A percentile compares a stretch with the other conserved stretches of the same genome.
phyloP scores from a whole-genome alignment of 1,139 yeast species.

The Pichia sp. region DNA sequence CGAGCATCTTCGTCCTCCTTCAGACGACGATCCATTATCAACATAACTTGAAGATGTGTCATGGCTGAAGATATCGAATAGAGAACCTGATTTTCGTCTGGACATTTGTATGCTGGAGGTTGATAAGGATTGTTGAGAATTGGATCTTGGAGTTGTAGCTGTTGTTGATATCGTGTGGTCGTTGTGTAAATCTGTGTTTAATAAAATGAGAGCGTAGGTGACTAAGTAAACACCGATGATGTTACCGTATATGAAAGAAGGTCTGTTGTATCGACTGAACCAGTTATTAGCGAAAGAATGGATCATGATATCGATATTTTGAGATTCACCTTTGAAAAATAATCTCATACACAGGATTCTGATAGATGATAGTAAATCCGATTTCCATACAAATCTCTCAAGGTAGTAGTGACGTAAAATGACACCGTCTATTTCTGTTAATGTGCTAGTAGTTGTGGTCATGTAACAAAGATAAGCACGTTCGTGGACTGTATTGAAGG shows the following conservation, averaged over 20 bases:
- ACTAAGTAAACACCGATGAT: conserved; percentile 69
- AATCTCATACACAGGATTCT: conserved; percentile 61
- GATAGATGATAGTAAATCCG: conserved; percentile 52
- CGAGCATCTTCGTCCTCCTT: neutral
- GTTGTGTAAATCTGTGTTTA: conserved; percentile 70
- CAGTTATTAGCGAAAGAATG: conserved; percentile 71
- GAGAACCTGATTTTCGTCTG: neutral
- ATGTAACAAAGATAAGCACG: conserved; percentile 21
- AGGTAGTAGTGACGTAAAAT: conserved; percentile 45
- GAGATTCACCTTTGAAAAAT: conserved; percentile 81
- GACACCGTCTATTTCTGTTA: conserved; percentile 37
- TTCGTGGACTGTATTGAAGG: neutral
- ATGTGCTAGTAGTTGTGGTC: conserved; percentile 30
- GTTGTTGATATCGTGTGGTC: conserved; percentile 11
- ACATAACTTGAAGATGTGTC: conserved; percentile 2
- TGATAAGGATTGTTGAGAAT: neutral
- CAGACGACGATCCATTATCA: conserved; percentile 1
- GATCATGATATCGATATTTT: conserved; percentile 73
- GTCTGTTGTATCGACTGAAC: conserved; percentile 47
- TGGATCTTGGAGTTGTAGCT: neutral
- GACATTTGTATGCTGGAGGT: neutral
- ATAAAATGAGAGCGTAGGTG: conserved; percentile 67
- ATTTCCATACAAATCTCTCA: conserved; percentile 49
- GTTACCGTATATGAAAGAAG: conserved; percentile 44
- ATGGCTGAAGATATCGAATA: conserved; percentile 1